Evolutionary conservation across 805 yeast genomes (phyloP), one percentile per base, ranked within the genome.

Genomic region (Sugiyamaella lignohabitans): DNA sequence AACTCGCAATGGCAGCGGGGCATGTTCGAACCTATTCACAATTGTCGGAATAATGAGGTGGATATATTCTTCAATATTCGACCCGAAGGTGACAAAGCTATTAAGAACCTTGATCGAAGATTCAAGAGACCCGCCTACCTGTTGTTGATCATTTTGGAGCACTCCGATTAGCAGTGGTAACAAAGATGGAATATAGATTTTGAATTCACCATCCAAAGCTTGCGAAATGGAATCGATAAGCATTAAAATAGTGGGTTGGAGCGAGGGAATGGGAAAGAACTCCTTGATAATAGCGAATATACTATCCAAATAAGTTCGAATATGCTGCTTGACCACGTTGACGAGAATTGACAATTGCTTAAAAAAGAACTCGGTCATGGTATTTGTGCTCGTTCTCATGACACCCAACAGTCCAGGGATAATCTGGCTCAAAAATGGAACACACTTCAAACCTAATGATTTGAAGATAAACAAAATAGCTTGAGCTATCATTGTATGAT

Each of bases 151-250:
- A 44, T 78, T 78, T 45, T 86, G 94, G 42, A 93, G 70, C 3
- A 87, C 83, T 42, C 82, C 81, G 38, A 93, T 68, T 59, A 93
- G 72, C 37, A 86, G 68, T 0, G 93, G 86, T 37, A 93, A 71
- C 1, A 93, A 78, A 21, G 79, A 79, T 1, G 96, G 85, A 49
- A 93, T 70, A 59, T 83, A 82, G 62, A 82, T 73, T 56, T 87
- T 93, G 69, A 93, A 93, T 59, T 93, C 98, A 5, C 95, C 94
- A 48, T 87, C 95, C 42, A 93, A 69, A 0, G 97, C 88, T 44
- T 76, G 78, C 0, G 96, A 85, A 24, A 93, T 78, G 2, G 88
- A 78, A 60, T 91, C 97, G 19, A 89, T 78, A 29, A 91, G 75
- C 20, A 81, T 78, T 34, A 93, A 78, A 19, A 91, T 83, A 0